phyloP scores from a whole-genome alignment of 192 early-diverging fungal species.

The Phlyctochytrium planicorne region DNA sequence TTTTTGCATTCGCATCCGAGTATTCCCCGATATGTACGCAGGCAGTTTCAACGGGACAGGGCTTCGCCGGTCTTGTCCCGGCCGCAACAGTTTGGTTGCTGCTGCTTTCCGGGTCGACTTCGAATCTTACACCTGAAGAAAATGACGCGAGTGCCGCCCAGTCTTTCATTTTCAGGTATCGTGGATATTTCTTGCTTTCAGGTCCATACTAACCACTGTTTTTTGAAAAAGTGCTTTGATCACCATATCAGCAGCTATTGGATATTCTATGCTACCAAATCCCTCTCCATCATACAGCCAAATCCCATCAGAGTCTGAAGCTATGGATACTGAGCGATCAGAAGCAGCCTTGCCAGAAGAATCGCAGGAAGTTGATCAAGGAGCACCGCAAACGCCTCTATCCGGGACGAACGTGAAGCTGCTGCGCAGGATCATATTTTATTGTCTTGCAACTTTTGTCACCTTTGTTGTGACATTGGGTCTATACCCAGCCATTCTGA shows the following conservation, averaged over 20 bases:
- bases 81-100: background rate
- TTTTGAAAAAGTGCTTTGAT: no score
- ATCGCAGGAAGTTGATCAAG: no score
- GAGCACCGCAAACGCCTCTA: no score
- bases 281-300: background rate
- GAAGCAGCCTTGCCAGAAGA: no score
- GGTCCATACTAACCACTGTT: no score
- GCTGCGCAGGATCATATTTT: no score
- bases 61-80: conserved; percentile 4
- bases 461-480: conserved; percentile 4
- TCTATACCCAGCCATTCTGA: background rate
- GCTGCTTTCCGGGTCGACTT: background rate
- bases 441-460: background rate
- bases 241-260: no score
- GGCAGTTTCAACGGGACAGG: conserved; percentile 1
- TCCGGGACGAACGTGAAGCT: no score
- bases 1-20: conserved; percentile 2
- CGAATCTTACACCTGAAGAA: background rate
- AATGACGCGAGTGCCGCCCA: background rate
- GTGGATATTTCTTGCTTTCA: no score
- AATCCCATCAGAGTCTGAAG: background rate
- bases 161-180: no score
- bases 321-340: conserved; percentile 1
- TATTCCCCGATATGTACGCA: background rate
- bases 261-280: no score